These are phyloP conservation scores for Cubamyces lactineus DNA, from an alignment of 768 basidiomycete genomes.

Conservation along the genomic window DNA sequence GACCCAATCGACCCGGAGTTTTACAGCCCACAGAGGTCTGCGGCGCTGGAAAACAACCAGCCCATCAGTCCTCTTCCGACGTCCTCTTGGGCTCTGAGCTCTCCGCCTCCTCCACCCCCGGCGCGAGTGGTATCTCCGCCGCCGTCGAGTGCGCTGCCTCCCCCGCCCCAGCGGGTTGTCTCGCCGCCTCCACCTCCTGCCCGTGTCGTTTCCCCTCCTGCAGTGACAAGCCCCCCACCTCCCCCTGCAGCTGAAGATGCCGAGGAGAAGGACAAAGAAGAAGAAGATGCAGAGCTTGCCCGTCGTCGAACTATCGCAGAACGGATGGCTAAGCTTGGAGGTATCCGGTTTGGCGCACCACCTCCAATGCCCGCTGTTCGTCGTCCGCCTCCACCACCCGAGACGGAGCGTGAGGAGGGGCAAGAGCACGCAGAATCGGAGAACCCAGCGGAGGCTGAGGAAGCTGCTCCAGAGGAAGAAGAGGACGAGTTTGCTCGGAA, in stretches of 20 bases:
- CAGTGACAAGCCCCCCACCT: not conserved
- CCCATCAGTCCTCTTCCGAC: not conserved
- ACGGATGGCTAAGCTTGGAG: conserved; percentile 92
- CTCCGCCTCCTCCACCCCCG: conserved; percentile 12
- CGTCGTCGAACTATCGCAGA: conserved; percentile 81
- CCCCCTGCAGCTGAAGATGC: conserved; percentile 17
- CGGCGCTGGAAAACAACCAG: not conserved
- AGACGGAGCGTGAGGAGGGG: conserved; percentile 21
- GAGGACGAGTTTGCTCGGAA: conserved; percentile 65
- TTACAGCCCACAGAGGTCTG: conserved; percentile 51
- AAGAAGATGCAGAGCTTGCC: conserved; percentile 47
- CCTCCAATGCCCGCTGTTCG: conserved; percentile 47
- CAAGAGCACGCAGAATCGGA: conserved; percentile 30
- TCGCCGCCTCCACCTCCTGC: conserved; percentile 9
- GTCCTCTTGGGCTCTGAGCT: conserved; percentile 4
- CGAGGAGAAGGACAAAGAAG: conserved; percentile 32
- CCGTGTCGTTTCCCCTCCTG: conserved; percentile 8
- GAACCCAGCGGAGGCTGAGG: conserved; percentile 31
- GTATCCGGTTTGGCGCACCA: conserved; percentile 79
- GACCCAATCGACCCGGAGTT: conserved; percentile 74
- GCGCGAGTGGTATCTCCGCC: not conserved
- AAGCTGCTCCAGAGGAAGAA: conserved; percentile 44
- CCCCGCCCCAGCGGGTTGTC: conserved; percentile 13
- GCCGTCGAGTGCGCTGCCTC: too few relatives aligned
- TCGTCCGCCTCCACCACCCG: conserved; percentile 40